Percentiles rank a stretch among this genome's conserved stretches.
Evolutionary conservation across 2,329 filamentous ascomycete genomes (phyloP).

Genomic region (Claviceps purpurea): DNA sequence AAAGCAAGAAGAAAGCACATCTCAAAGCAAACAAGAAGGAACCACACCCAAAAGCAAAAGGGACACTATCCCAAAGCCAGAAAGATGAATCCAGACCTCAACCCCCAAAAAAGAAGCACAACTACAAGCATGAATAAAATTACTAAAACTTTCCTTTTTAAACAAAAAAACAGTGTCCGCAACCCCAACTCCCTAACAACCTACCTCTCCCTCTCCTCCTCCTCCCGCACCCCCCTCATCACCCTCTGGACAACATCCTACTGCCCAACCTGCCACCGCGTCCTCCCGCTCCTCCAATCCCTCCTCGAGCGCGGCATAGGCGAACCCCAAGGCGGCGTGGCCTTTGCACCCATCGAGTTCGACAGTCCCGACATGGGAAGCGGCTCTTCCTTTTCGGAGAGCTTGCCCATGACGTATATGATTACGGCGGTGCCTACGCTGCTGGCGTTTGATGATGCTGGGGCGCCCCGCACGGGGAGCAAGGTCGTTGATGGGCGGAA

Average conservation of each 20-base stretch:
- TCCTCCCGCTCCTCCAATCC: conserved; percentile 34
- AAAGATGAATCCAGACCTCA: no score
- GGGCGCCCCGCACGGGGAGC: conserved; percentile 35
- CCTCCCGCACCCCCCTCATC: conserved; percentile 40
- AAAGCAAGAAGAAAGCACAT: neutral
- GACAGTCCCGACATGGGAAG: conserved; percentile 44
- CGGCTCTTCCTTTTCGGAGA: conserved; percentile 13
- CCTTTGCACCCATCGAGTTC: conserved; percentile 40
- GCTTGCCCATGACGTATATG: conserved; percentile 40
- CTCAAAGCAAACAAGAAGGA: neutral
- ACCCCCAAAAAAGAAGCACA: neutral
- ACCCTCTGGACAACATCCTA: conserved; percentile 48
- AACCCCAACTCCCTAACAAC: conserved; percentile 39
- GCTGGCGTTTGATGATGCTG: conserved; percentile 42
- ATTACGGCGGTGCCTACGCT: conserved; percentile 45
- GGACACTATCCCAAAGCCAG: no score
- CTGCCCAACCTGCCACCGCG: conserved; percentile 38
- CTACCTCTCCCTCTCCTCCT: conserved; percentile 41
- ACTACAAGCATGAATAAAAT: no score
- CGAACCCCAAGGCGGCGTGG: conserved; percentile 41
- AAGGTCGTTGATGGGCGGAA: conserved; percentile 35
- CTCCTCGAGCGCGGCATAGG: conserved; percentile 38
- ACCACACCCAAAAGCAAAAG: neutral
- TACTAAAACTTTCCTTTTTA: no score
- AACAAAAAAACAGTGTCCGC: conserved; percentile 31